These are phyloP conservation scores for Aspergillus diversus DNA, from an alignment of 495 filamentous ascomycete genomes.

Conservation along the genomic window DNA sequence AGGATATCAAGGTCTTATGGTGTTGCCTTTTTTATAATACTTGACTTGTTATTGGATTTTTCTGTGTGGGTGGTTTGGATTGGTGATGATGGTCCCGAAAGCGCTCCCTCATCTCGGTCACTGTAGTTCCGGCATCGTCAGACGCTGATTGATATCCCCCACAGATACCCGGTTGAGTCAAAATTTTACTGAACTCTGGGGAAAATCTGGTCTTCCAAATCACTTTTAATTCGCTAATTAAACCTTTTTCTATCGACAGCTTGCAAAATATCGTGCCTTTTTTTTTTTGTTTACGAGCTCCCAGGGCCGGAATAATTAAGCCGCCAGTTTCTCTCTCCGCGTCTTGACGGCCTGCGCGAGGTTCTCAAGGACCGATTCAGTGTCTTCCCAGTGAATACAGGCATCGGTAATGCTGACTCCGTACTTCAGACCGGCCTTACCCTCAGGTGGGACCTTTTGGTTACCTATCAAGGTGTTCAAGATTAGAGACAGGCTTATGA, in stretches of 20 bases:
- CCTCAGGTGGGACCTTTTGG: slow-evolving; percentile 91
- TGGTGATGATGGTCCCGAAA: no score
- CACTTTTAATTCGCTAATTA: slow-evolving; percentile 1
- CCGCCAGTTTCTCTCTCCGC: slow-evolving; percentile 41
- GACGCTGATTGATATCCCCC: not conserved
- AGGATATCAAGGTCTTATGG: no score
- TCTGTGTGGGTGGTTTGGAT: no score
- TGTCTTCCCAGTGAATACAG: slow-evolving; percentile 94
- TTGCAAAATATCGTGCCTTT: no score
- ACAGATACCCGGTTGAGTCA: no score
- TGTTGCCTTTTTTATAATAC: no score
- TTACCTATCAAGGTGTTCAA: slow-evolving; percentile 53
- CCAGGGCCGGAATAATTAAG: not conserved
- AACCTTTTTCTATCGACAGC: not conserved
- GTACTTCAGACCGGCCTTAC: slow-evolving; percentile 86
- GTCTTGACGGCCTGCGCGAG: slow-evolving; percentile 79
- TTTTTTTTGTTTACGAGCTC: no score
- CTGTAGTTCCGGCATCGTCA: not conserved
- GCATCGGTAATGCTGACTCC: slow-evolving; percentile 98
- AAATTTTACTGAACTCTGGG: no score
- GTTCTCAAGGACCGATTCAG: slow-evolving; percentile 74
- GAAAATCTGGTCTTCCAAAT: no score
- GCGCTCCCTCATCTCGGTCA: not conserved
- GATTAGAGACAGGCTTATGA: slow-evolving; percentile 14
- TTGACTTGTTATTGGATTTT: no score